Conservation (phyloP, 2,329 filamentous ascomycete species). For the Penicillium sp. region DNA sequence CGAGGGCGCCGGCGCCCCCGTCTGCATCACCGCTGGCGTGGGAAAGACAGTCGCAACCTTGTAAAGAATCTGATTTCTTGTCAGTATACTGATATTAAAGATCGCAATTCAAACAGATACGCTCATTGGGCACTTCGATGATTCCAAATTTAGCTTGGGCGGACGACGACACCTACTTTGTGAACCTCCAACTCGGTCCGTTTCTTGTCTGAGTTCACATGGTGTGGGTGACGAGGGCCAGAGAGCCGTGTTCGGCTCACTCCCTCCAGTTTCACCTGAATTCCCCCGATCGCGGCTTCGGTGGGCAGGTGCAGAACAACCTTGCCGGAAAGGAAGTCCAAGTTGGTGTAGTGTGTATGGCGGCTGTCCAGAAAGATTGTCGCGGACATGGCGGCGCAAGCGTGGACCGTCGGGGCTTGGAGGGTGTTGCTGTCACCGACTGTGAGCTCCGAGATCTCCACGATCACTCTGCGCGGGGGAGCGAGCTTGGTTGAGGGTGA, state of each 20-base stretch:
- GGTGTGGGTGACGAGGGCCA: slow-evolving; percentile 34
- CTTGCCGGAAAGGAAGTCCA: slow-evolving; percentile 43
- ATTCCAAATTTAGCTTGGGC: too few species aligned
- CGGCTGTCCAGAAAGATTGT: slow-evolving; percentile 40
- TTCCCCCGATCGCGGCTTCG: slow-evolving; percentile 41
- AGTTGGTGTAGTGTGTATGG: slow-evolving; percentile 43
- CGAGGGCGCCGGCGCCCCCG: slow-evolving; percentile 28
- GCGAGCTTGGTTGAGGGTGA: too few species aligned
- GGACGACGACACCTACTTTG: slow-evolving; percentile 31
- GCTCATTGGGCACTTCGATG: slow-evolving; percentile 5
- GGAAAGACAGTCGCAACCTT: slow-evolving; percentile 45
- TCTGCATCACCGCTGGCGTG: slow-evolving; percentile 36
- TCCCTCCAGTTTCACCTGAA: slow-evolving; percentile 46
- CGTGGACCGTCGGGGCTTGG: slow-evolving; percentile 8
- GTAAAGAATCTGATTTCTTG: slow-evolving; percentile 39
- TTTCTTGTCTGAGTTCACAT: slow-evolving; percentile 43
- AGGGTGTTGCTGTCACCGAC: neutral
- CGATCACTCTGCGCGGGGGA: neutral
- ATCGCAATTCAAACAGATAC: too few species aligned
- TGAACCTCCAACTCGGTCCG: slow-evolving; percentile 46
- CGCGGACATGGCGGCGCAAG: slow-evolving; percentile 39
- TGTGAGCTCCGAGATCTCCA: neutral
- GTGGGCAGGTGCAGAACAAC: slow-evolving; percentile 39
- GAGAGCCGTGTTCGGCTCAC: slow-evolving; percentile 44
- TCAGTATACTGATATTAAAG: too few species aligned